Evolutionary conservation across 495 filamentous ascomycete genomes (phyloP), one percentile per base, ranked within the genome.

Genomic region (Podospora tetraspora): DNA sequence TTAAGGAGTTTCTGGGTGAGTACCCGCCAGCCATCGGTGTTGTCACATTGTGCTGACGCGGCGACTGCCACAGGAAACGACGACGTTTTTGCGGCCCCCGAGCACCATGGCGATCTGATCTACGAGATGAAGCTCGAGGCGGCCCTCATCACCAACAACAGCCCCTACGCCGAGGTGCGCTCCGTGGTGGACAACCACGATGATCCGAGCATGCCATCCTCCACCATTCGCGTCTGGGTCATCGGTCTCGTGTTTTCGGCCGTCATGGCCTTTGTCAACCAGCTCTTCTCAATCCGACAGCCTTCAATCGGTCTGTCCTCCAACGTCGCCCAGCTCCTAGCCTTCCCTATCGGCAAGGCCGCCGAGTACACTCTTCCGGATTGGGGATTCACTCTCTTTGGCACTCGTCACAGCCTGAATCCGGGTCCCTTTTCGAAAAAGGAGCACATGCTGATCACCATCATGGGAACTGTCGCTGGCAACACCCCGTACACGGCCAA

Each of bases 401-500:
- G 77, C 27, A 70, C 34, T 3, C 71, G 78, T 13, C 75, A 79
- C 61, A 75, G 72, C 66, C 67, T 80, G n/a, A 84, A 84, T 69
- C 81, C 82, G 0, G 81, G 80, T n/a, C 81, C 74, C 56, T 84
- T 83, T 68, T 80, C 77, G 60, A 75, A 76, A 37, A 84, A 84
- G 65, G 82, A 84, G 63, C 82, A 84, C 74, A 81, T 81, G 73
- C 69, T 84, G 62, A 83, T 83, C 68, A 80, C 78, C 60, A 79
- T 81, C 72, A 79, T 80, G 77, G 76, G 76, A 58, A 79, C 73
- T 29, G 76, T 79, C 7, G 71, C 72, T 1, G 67, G 70, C 62
- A 73, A 66, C 63, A 66, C 69, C 32, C 76, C 78, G 0, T 79
- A 79, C 68, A 78, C 76, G 22, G 76, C 73, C 52, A 74, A 76